Conservation (phyloP, 495 filamentous ascomycete species). For the Hyaloscypha variabilis region DNA sequence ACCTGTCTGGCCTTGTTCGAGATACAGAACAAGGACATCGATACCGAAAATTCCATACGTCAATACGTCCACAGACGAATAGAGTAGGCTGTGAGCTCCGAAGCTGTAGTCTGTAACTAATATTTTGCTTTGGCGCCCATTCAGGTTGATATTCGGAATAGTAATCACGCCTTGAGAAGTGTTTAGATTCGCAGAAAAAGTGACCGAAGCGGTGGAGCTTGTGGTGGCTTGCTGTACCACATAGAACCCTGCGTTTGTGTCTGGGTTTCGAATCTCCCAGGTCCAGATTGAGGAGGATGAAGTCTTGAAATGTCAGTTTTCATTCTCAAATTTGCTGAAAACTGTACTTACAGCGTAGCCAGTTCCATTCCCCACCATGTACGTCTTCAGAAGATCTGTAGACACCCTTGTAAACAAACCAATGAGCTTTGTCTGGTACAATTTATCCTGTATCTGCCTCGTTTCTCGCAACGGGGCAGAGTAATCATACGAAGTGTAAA, state of each 20-base stretch:
- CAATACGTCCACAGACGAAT: constrained; percentile 51
- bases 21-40: constrained; percentile 47
- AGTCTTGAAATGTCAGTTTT: constrained; percentile 15
- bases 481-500: constrained; percentile 55
- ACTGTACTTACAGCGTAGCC: constrained; percentile 45
- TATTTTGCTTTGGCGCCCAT: constrained; percentile 53
- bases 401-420: constrained; percentile 59
- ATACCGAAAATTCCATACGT: constrained; percentile 46
- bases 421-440: constrained; percentile 55
- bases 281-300: constrained; percentile 44
- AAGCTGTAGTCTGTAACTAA: constrained; percentile 51
- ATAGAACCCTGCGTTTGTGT: constrained; percentile 55
- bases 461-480: constrained; percentile 39
- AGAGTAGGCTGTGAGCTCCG: constrained; percentile 43
- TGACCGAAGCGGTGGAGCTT: constrained; percentile 36
- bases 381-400: constrained; percentile 51
- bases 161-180: constrained; percentile 45
- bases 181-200: constrained; percentile 42
- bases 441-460: constrained; percentile 37
- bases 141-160: constrained; percentile 45
- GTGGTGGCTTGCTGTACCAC: constrained; percentile 43
- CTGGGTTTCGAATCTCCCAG: constrained; percentile 56
- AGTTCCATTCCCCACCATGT: constrained; percentile 61
- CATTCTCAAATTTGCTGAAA: background rate
- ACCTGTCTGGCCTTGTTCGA: constrained; percentile 40